These are phyloP conservation scores for Aspergillus wentii DNA, from an alignment of 495 filamentous ascomycete species.

Conservation along the genomic window DNA sequence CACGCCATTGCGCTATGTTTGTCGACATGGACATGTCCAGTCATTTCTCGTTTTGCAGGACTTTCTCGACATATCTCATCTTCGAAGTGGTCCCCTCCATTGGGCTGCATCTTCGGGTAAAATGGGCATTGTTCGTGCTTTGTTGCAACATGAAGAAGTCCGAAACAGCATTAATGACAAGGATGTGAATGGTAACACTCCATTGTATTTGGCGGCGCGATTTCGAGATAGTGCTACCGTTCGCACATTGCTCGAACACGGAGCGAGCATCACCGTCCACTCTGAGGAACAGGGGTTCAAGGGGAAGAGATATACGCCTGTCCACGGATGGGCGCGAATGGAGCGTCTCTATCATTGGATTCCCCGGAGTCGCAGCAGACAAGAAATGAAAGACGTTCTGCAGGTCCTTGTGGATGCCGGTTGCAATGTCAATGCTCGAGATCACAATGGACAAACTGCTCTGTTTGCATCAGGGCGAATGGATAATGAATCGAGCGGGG, in stretches of 20 bases:
- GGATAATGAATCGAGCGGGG: neutral
- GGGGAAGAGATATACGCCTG: conserved; percentile 3
- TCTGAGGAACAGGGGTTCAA: too few species aligned
- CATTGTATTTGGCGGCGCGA: conserved; percentile 1
- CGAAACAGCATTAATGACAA: neutral
- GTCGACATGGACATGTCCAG: neutral
- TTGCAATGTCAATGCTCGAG: conserved; percentile 14
- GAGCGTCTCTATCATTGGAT: neutral
- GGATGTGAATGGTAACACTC: neutral
- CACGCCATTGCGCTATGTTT: conserved; percentile 1
- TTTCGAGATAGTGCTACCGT: neutral
- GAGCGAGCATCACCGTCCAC: too few species aligned
- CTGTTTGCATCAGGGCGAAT: conserved; percentile 1
- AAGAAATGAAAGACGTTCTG: neutral
- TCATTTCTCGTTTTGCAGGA: neutral
- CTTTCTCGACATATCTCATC: neutral
- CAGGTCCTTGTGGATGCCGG: conserved; percentile 13
- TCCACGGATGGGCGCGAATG: conserved; percentile 5
- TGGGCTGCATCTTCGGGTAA: neutral
- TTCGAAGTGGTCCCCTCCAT: neutral
- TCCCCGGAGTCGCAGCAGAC: neutral
- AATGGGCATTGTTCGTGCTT: neutral
- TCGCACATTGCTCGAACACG: conserved; percentile 1
- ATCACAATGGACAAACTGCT: conserved; percentile 9
- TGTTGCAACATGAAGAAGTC: neutral